Evolutionary conservation across 1,139 yeast species (phyloP), one percentile per base, ranked within the genome.

Genomic region (Eremothecium cymbalariae): DNA sequence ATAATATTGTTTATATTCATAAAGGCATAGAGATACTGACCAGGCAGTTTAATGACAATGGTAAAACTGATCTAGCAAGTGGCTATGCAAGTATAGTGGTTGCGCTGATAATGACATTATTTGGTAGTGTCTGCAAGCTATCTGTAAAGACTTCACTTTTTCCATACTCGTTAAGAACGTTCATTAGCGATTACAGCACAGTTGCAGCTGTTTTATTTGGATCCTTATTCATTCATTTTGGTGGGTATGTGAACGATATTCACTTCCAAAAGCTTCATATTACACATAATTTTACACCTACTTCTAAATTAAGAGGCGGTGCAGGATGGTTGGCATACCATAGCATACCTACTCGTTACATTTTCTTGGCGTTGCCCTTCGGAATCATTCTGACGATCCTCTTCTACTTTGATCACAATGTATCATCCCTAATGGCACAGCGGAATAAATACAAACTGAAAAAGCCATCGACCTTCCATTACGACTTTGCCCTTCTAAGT

Each of bases 401-500:
- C 36, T 88, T 90, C 60, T 86, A 84, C 55, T 90, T 88, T 57
- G 98, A 90, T 59, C 98, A 90, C 59, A 90, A 90, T 46, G 94
- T 90, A 11, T 84, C 95, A 2, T 79, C 96, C 0, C 64, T 90
- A 37, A 90, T 90, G 72, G 85, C 95, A 36, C 97, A 88, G 58
- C 78, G 78, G 45, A 73, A 78, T 21, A 78, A 81, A 37, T 90
- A 70, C 56, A 94, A 94, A 4, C 63, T 90, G 37, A 74, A 65
- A 36, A 90, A 88, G 51, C 95, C 97, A 0, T 74, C 94, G 0
- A 68, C 93, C 0, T 90, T 90, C 59, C 97, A 90, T 59, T 90
- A 90, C 78, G 98, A 90, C 59, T 82, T 88, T 53, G 71, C 82
- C 28, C 62, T 90, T 21, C 64, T 90, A 22, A 97, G 97, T 0